phyloP scores from a whole-genome alignment of 2,329 filamentous ascomycete species.

The Fusarium torulosum region DNA sequence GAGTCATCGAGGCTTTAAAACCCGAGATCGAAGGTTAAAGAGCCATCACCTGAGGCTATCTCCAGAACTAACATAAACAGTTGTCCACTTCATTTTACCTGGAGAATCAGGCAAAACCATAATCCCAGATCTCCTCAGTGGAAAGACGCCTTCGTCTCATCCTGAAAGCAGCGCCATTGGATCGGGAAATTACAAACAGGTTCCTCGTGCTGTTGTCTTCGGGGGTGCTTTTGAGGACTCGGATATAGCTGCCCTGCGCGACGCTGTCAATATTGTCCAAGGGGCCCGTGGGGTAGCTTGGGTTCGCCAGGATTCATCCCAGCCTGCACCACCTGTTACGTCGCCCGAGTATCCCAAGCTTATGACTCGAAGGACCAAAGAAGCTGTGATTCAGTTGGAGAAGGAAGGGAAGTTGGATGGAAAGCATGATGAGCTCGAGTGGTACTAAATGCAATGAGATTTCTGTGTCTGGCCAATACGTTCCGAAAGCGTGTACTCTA shows the following conservation, averaged over 20 bases:
- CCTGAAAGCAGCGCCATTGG: constrained; percentile 17
- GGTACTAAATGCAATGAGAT: constrained; percentile 17
- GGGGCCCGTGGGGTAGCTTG: constrained; percentile 14
- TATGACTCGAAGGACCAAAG: constrained; percentile 29
- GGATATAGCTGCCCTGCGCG: constrained; percentile 4
- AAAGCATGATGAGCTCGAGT: constrained; percentile 13
- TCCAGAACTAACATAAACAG: not conserved
- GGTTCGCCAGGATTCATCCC: constrained; percentile 23
- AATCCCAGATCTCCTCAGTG: constrained; percentile 11
- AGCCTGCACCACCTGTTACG: constrained; percentile 16
- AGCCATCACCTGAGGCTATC: rapidly evolving
- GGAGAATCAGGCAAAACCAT: constrained; percentile 27
- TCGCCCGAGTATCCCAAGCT: constrained; percentile 28
- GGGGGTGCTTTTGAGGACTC: constrained; percentile 26
- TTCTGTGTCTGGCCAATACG: not conserved
- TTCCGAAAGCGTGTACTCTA: not conserved
- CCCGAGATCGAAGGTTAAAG: constrained; percentile 31
- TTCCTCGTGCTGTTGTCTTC: constrained; percentile 14
- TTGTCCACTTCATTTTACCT: constrained; percentile 29
- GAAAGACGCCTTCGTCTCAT: constrained; percentile 1
- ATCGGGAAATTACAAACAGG: constrained; percentile 4
- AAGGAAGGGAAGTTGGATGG: constrained; percentile 21
- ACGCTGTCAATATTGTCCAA: constrained; percentile 9
- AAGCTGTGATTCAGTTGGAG: constrained; percentile 20
- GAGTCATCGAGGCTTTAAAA: constrained; percentile 22